These are phyloP conservation scores for Laguncularia racemosa DNA, from an alignment of 345 rosid species.

Conservation along the genomic window DNA sequence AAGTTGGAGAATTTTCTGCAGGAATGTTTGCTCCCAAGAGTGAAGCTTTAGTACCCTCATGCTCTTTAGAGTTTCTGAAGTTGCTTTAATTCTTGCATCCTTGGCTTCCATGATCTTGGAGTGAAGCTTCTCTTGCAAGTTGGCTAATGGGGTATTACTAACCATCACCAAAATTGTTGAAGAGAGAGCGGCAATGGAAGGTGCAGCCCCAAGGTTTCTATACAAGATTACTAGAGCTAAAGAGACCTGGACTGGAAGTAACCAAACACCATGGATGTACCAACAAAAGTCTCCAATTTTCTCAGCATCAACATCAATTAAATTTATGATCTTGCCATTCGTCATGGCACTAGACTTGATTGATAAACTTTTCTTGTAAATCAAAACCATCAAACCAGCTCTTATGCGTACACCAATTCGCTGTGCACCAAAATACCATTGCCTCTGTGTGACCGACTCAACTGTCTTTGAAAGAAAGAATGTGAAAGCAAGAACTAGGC, in stretches of 20 bases:
- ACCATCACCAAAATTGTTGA: conserved; percentile 52
- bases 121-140: conserved; percentile 42
- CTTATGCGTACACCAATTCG: conserved; percentile 46
- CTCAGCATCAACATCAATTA: conserved; percentile 60
- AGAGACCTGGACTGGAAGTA: conserved; percentile 54
- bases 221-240: conserved; percentile 46
- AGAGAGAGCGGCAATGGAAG: conserved; percentile 43
- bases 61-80: conserved; percentile 53
- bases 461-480: conserved; percentile 55
- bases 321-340: conserved; percentile 44
- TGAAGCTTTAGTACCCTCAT: conserved; percentile 47
- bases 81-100: conserved; percentile 35
- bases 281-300: conserved; percentile 60
- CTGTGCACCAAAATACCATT: conserved; percentile 69
- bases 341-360: conserved; percentile 31
- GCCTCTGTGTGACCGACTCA: conserved; percentile 54
- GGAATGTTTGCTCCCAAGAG: conserved; percentile 42
- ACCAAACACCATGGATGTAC: conserved; percentile 61
- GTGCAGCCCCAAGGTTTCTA: conserved; percentile 49
- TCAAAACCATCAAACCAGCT: conserved; percentile 42
- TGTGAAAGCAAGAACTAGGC: conserved; percentile 40
- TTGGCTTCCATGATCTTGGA: conserved; percentile 52
- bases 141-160: conserved; percentile 59
- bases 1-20: conserved; percentile 37
- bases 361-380: conserved; percentile 48